A percentile compares a stretch with the other conserved stretches of the same genome.
These are phyloP conservation scores for Colletotrichum camelliae DNA, from an alignment of 2,329 filamentous ascomycete genomes.

Conservation along the genomic window DNA sequence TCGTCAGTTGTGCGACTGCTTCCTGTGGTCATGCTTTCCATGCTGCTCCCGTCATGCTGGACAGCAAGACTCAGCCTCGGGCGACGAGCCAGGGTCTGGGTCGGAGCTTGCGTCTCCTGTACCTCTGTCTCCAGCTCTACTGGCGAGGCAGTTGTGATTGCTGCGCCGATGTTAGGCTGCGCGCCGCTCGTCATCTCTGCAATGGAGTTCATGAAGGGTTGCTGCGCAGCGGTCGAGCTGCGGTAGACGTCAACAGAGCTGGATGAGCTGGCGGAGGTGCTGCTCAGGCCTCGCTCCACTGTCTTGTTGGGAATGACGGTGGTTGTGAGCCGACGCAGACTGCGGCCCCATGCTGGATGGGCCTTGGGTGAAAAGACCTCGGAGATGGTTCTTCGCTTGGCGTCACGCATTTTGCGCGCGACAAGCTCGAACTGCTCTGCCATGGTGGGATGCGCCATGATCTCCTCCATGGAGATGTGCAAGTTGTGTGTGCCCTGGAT, in stretches of 20 bases:
- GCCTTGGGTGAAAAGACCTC: conserved; percentile 25
- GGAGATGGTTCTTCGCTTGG: conserved; percentile 10
- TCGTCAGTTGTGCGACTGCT: conserved; percentile 26
- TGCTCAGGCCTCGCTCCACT: not conserved
- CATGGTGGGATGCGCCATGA: conserved; percentile 57
- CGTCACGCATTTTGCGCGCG: conserved; percentile 29
- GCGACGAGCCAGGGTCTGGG: not conserved
- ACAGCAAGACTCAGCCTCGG: not conserved
- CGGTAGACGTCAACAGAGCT: not conserved
- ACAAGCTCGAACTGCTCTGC: conserved; percentile 52
- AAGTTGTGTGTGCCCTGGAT: conserved; percentile 43
- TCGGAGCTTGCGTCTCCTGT: not conserved
- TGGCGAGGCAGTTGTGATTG: not conserved
- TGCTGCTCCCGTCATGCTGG: conserved; percentile 19
- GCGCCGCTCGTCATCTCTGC: not conserved
- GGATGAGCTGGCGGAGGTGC: conserved; percentile 1
- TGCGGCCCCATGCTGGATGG: conserved; percentile 8
- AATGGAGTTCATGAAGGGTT: not conserved
- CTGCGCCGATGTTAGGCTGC: not conserved
- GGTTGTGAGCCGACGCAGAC: conserved; percentile 12
- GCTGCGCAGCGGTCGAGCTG: not conserved
- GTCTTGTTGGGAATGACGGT: not conserved
- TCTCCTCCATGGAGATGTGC: conserved; percentile 50
- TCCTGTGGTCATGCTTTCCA: conserved; percentile 33
- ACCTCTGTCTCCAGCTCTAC: conserved; percentile 2